These are phyloP conservation scores for Aegle marmelos DNA, from an alignment of 345 rosid genomes.

Conservation along the genomic window DNA sequence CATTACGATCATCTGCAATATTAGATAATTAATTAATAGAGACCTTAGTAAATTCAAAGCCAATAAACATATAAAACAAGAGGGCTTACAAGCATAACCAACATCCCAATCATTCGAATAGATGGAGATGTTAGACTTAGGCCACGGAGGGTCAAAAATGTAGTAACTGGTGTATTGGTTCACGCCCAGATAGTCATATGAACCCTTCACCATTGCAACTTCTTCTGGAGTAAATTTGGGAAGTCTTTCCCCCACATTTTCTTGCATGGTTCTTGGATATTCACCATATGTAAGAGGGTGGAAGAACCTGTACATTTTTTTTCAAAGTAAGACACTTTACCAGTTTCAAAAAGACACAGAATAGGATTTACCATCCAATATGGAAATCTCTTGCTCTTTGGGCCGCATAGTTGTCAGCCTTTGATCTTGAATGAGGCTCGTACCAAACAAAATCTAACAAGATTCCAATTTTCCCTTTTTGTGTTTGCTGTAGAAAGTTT, in stretches of 20 bases:
- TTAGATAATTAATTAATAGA: background rate
- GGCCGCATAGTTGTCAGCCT: slow-evolving; percentile 57
- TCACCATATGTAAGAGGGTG: slow-evolving; percentile 69
- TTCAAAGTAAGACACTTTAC: too few relatives aligned
- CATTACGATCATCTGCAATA: slow-evolving; percentile 33
- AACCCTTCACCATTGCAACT: slow-evolving; percentile 49
- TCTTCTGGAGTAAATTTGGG: slow-evolving; percentile 45
- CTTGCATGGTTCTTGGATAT: slow-evolving; percentile 62
- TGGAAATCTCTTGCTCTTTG: slow-evolving; percentile 77
- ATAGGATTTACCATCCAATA: slow-evolving; percentile 50
- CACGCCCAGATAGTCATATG: slow-evolving; percentile 45
- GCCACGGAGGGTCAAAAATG: slow-evolving; percentile 33
- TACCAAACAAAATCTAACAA: slow-evolving; percentile 64
- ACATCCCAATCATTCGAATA: slow-evolving; percentile 55
- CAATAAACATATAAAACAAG: background rate
- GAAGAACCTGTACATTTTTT: slow-evolving; percentile 39
- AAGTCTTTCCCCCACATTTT: slow-evolving; percentile 42
- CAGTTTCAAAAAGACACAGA: background rate
- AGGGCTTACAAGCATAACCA: slow-evolving; percentile 43
- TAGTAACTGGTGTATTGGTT: slow-evolving; percentile 56
- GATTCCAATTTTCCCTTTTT: slow-evolving; percentile 62
- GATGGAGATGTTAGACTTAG: slow-evolving; percentile 27
- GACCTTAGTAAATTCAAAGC: background rate
- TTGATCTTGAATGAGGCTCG: slow-evolving; percentile 49
- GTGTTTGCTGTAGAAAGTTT: slow-evolving; percentile 31